Evolutionary conservation across 768 basidiomycete genomes (phyloP), one percentile per base, ranked within the genome.

Genomic region (Suillus plorans): DNA sequence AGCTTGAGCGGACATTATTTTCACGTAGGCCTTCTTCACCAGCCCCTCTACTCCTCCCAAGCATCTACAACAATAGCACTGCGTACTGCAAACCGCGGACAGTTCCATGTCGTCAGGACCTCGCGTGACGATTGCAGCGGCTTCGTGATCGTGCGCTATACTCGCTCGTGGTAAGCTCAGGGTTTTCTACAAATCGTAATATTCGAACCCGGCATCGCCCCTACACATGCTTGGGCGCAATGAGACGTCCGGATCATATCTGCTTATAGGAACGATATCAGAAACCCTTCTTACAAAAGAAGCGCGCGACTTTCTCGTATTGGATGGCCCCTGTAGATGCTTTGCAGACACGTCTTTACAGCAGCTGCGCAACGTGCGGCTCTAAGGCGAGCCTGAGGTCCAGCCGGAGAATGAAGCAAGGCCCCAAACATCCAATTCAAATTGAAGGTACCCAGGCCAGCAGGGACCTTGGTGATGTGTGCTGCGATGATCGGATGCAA

Each of bases 261-360:
- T 49, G 3, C 36, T 37, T 37, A 80, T 77, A 5, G 78, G 77
- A 6, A 67, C 68, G n/a, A 72, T 73, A 22, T 79, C 78, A 76
- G 78, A 77, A 55, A 57, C 34, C 5, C 67, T 77, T 36, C 65
- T 78, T 34, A 67, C 65, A 20, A 66, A 64, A 3, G 75, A 71
- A 8, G 72, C 74, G 13, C 37, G 16, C 44, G 66, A 3, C 65
- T 75, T 41, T 67, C 76, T 44, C 69, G 70, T 16, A 66, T 62
- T 31, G 22, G 68, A 63, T n/a, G 18, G 59, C 49, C 28, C 66
- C 63, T 63, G 53, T 18, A 59, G 44, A 36, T 49, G 53, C 44
- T 79, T 79, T 62, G 71, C 70, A 1, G 78, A 78, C 79, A 9
- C 76, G 78, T 2, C 59, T 78, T 64, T 37, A 37, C 36, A 37